A percentile compares a stretch with the other conserved stretches of the same genome.
These are phyloP conservation scores for Candida anglica DNA, from an alignment of 805 yeast genomes.

Conservation along the genomic window DNA sequence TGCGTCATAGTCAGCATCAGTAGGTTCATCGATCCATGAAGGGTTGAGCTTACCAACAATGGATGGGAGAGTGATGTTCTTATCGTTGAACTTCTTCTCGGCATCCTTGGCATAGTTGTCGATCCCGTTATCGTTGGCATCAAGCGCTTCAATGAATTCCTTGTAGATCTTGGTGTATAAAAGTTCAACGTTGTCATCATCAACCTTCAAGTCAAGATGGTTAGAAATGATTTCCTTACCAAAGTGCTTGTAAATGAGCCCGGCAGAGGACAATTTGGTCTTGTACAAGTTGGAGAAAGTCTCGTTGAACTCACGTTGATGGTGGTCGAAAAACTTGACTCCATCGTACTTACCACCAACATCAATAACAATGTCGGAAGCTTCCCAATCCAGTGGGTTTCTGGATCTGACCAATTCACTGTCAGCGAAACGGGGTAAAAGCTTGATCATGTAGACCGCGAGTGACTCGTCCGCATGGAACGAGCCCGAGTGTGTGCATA, in stretches of 20 bases:
- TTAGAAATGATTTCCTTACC: constrained; percentile 67
- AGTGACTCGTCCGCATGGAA: constrained; percentile 97
- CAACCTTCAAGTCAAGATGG: constrained; percentile 29
- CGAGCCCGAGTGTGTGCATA: constrained; percentile 89
- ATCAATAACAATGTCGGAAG: constrained; percentile 89
- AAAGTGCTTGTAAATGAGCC: constrained; percentile 83
- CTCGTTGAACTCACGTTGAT: constrained; percentile 85
- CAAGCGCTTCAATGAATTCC: constrained; percentile 86
- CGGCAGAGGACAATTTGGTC: constrained; percentile 92
- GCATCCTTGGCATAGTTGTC: constrained; percentile 56
- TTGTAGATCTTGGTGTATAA: constrained; percentile 76
- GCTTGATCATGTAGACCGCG: constrained; percentile 81
- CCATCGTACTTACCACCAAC: constrained; percentile 91
- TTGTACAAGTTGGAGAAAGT: constrained; percentile 58
- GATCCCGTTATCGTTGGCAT: constrained; percentile 95
- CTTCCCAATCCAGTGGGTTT: constrained; percentile 76
- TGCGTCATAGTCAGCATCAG: constrained; percentile 62
- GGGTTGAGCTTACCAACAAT: constrained; percentile 82
- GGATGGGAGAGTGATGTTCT: constrained; percentile 72
- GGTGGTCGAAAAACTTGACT: constrained; percentile 87
- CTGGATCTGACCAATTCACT: constrained; percentile 80
- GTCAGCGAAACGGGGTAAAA: constrained; percentile 62
- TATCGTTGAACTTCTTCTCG: constrained; percentile 65
- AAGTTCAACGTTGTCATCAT: constrained; percentile 48
- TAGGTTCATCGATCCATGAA: constrained; percentile 68